Base-by-base conservation (phyloP, 108 stramenopile genomes). In the Skeletonema menzelii region DNA sequence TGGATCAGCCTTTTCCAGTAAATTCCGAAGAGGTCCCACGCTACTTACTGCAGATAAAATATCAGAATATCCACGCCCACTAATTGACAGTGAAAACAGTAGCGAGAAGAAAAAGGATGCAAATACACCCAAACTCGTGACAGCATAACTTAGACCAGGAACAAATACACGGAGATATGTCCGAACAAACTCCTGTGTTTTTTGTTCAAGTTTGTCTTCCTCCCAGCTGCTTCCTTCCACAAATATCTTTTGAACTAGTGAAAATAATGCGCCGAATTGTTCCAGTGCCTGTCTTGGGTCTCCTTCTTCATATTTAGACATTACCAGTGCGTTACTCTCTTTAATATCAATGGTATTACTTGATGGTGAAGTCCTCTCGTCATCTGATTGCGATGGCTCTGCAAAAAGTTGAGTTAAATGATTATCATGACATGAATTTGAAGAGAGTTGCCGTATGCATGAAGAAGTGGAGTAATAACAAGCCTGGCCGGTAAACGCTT, bases 81-180 rank as follows among this genome's bases (percentile, higher is more conserved):
- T 64, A 8, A 64, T 19, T 17, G 34, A 38, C 14, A 64, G 15
- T 44, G 40, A 5, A 8, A 64, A 19, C 27, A 44, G 14, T 27
- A 34, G 27, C 19, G 24, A 24, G 15, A 24, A 38, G 44, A 64
- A 64, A 11, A 26, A n/a, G 8, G 63, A 64, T 14, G 19, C 63
- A 12, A 64, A 64, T 12, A 64, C 63, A 8, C 19, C n/a, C 0
- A 64, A 38, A 2, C 63, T 64, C 15, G 63, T 64, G 10, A 44
- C n/a, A 15, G 63, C 63, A 24, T 64, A 64, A 24, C 63, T 40
- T 27, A 64, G 38, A 1, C 63, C 63, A 44, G 63, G 63, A 15
- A 64, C 63, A 64, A 64, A 64, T 64, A 64, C 38, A 27, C 24
- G 63, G 24, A 46, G 63, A 24, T 64, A 64, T n/a, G 63, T 64